Base-by-base conservation (phyloP, 2,329 filamentous ascomycete species). In the Trichoderma polysporum region DNA sequence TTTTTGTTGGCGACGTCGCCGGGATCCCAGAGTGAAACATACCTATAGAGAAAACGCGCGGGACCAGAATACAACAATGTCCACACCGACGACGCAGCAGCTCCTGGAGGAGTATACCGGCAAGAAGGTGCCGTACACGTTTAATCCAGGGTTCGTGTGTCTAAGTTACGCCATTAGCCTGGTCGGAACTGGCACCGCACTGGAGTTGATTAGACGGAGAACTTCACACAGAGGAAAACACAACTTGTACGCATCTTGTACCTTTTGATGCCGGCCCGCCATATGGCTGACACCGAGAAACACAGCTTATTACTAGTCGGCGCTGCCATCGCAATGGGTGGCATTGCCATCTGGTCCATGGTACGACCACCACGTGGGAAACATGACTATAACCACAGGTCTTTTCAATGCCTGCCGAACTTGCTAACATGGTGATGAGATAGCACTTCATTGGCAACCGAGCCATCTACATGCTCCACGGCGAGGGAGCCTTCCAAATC, bases 151-250 rank as follows among this genome's bases (percentile, higher is more conserved):
- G 45, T 90, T 91, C 72, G 84, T 94, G 13, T 83, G 89, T 27
- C 83, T 92, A 70, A 95, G 92, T 74, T 87, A 91, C 69, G 81
- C 91, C 70, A 91, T 93, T 72, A 94, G 92, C 73, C 82, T 92
- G 37, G 85, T 93, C 70, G 93, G 93, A 69, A 90, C 91, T 57
- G 84, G 88, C 59, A 92, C 92, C 3, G 94, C 93, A 0, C 82
- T 97, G 35, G 93, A 97, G 77, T 81, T 97, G 67, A 87, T 97
- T 60, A 91, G 95, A 75, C 83, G 91, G 67, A 84, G 91, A 71
- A 93, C 90, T 1, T 88, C 90, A 2, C 85, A 85, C 63, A 86
- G 86, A 74, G 91, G 91, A 9, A 76, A 85, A 64, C 87, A 88
- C 74, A 93, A 92, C 73, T 88, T 90, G 90, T 91, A 83, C 65